phyloP scores from a whole-genome alignment of 139 green algal species.

The Micractinium sp. region DNA sequence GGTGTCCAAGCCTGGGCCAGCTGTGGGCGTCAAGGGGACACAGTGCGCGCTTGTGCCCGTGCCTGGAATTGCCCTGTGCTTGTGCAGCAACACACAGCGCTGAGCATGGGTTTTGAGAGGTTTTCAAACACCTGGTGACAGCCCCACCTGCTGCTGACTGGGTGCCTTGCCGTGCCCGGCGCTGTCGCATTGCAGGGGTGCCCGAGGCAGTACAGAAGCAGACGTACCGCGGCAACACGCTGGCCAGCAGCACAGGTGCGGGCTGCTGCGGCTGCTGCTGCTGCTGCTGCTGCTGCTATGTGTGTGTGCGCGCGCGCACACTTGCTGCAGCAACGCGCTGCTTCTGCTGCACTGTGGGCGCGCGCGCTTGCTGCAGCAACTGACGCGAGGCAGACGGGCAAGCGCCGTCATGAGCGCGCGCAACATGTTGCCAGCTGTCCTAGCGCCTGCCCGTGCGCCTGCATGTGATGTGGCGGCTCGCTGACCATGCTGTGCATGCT shows the following conservation, averaged over 20 bases:
- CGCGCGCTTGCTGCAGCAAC: neutral
- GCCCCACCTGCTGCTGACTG: neutral
- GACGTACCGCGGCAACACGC: slow-evolving; percentile 53
- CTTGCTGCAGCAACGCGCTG: neutral
- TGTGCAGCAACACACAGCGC: too few species aligned
- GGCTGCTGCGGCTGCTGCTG: neutral
- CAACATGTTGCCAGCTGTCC: neutral
- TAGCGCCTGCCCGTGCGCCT: neutral
- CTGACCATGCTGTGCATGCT: too few species aligned
- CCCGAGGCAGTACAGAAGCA: slow-evolving; percentile 56
- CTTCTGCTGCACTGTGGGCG: too few species aligned
- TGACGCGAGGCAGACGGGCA: too few species aligned
- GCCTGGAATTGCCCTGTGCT: neutral
- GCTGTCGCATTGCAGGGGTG: neutral
- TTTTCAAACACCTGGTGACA: too few species aligned
- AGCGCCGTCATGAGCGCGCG: neutral
- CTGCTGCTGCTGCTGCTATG: neutral
- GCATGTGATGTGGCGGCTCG: neutral
- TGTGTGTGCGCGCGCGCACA: neutral
- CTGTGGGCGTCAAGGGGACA: too few species aligned
- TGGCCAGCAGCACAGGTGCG: slow-evolving; percentile 49
- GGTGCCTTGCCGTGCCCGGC: neutral
- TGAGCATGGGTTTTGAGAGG: too few species aligned
- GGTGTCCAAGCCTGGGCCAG: too few species aligned
- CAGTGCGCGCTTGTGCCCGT: neutral